phyloP scores from a whole-genome alignment of 225 moss, liverwort and hornwort genomes.

The Physcomitrellopsis africana region DNA sequence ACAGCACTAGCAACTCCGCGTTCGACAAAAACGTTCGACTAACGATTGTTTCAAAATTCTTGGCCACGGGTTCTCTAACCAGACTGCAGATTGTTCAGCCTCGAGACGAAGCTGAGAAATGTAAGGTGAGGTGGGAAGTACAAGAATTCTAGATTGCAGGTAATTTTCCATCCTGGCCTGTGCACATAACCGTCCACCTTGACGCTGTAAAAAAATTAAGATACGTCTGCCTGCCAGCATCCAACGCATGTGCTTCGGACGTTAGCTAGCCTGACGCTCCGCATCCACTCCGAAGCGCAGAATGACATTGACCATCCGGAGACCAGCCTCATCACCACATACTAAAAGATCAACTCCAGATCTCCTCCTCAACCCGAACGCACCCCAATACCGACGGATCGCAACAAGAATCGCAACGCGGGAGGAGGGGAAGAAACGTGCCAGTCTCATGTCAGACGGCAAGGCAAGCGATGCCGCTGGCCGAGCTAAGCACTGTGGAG shows the following conservation, averaged over 20 bases:
- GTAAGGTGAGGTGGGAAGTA: neutral
- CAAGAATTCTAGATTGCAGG: constrained; percentile 20
- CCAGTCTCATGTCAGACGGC: constrained; percentile 28
- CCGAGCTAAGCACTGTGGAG: neutral
- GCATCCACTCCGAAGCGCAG: constrained; percentile 7
- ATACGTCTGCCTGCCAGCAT: constrained; percentile 15
- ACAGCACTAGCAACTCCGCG: neutral
- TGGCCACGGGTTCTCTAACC: neutral
- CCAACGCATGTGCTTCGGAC: constrained; percentile 9
- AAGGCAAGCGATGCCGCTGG: neutral
- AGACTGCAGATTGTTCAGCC: neutral
- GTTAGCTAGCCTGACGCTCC: neutral
- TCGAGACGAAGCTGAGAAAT: neutral
- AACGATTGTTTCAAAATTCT: constrained; percentile 28
- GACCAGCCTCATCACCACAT: constrained; percentile 24
- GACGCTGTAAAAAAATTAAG: constrained; percentile 18
- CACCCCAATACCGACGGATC: constrained; percentile 36
- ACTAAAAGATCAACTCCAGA: constrained; percentile 41
- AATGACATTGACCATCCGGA: constrained; percentile 33
- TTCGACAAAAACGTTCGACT: neutral
- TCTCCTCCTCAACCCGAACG: constrained; percentile 24
- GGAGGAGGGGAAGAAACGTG: neutral
- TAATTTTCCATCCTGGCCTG: constrained; percentile 22
- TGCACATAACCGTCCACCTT: constrained; percentile 21
- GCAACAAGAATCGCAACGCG: constrained; percentile 26